Percentiles rank a stretch among this genome's conserved stretches.
phyloP scores from a whole-genome alignment of 441 rosid genomes.

The Euphorbia schlechtendalii region DNA sequence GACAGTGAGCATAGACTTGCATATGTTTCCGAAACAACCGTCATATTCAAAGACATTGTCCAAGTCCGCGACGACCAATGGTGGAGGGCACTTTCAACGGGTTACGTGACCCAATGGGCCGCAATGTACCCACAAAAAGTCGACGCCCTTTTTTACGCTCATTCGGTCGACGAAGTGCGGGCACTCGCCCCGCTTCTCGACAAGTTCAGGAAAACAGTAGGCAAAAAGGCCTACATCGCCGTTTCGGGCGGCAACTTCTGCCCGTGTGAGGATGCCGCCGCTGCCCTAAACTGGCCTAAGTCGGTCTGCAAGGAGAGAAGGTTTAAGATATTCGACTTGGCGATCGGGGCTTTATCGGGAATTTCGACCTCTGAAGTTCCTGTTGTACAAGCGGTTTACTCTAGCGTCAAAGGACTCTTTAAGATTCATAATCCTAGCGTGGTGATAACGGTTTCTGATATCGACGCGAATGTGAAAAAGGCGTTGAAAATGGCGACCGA shows the following conservation, averaged over 20 bases:
- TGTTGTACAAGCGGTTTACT: conserved; percentile 68
- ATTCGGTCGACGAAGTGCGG: conserved; percentile 66
- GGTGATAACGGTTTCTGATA: conserved; percentile 66
- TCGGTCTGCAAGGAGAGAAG: conserved; percentile 72
- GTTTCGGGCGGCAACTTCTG: conserved; percentile 82
- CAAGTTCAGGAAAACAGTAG: conserved; percentile 74
- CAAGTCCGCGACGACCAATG: conserved; percentile 93
- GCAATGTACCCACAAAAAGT: conserved; percentile 94
- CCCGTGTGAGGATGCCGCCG: conserved; percentile 75
- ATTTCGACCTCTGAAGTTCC: conserved; percentile 79
- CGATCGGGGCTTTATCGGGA: conserved; percentile 54
- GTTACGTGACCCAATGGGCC: conserved; percentile 97
- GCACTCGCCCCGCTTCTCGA: conserved; percentile 73
- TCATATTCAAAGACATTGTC: conserved; percentile 85
- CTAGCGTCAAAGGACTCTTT: conserved; percentile 89
- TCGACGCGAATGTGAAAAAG: conserved; percentile 71
- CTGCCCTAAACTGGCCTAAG: conserved; percentile 68
- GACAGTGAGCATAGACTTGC: conserved; percentile 97
- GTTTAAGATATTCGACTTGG: conserved; percentile 84
- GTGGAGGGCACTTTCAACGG: conserved; percentile 89
- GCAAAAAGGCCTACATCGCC: conserved; percentile 85
- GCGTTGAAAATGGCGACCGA: conserved; percentile 84
- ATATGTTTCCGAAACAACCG: conserved; percentile 90
- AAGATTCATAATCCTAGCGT: conserved; percentile 84
- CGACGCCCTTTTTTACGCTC: conserved; percentile 87